Base-by-base conservation (phyloP, 2,329 filamentous ascomycete genomes). In the Arthrobotrys pseudoclavata region DNA sequence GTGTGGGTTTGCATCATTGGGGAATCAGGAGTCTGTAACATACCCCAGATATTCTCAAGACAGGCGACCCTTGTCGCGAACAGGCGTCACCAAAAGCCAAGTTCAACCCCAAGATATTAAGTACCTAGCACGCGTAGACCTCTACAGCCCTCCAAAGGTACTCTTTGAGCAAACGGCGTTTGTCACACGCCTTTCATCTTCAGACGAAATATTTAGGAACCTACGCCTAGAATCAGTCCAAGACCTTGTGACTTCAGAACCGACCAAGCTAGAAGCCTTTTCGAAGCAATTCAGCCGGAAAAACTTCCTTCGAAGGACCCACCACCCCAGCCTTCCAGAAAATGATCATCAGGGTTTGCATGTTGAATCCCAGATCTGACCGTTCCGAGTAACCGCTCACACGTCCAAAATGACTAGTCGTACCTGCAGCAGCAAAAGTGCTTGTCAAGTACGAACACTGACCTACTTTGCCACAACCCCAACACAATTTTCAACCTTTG, bases 241-340 rank as follows among this genome's bases (percentile, higher is more conserved):
- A 53, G 60, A 66, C 50, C 69, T 72, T 72, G 69, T 72, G 69
- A 72, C 69, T 53, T 20, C 48, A 52, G 34, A 61, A 52, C 55
- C 55, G 57, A 47, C 52, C 40, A 37, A 62, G 53, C 66, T 62
- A 61, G 53, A 69, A 61, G 69, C 48, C 22, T 47, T 50, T n/a
- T 40, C 45, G 53, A 66, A 53, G 62, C 60, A 77, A 77, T 71
- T 77, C 74, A 77, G 67, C 74, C 74, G 74, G 70, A 79, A 79
- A 80, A 77, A 75, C 70, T 34, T 31, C 50, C 77, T 55, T 34
- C 34, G 15, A 34, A 40, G 47, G 52, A 45, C 76, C 62, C 69
- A 53, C 26, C 52, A 48, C 22, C n/a, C 76, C 55, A 64, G 60
- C 52, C 64, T 37, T 61, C 48, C 52, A 66, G 29, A 61, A 69